These are phyloP conservation scores for Amanita rimosa DNA, from an alignment of 768 basidiomycete species.

Conservation along the genomic window DNA sequence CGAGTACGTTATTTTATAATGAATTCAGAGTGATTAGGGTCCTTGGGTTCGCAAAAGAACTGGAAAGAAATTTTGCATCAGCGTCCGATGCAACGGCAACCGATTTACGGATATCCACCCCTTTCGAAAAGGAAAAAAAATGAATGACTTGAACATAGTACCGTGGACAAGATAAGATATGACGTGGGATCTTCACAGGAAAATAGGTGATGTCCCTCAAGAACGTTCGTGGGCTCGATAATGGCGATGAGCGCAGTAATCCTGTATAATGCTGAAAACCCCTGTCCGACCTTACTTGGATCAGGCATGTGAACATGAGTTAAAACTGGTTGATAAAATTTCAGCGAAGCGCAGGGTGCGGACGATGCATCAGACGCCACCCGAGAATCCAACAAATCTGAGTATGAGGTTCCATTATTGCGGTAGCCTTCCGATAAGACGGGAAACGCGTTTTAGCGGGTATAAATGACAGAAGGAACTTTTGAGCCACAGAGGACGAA, in stretches of 20 bases:
- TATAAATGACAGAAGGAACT: conserved; percentile 9
- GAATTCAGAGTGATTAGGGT: conserved; percentile 12
- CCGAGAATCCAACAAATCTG: too few species aligned
- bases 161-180: conserved; percentile 12
- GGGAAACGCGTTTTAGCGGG: conserved; percentile 8
- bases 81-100: neutral
- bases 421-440: too few species aligned
- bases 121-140: too few species aligned
- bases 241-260: conserved; percentile 14
- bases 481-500: too few species aligned
- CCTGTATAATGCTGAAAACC: conserved; percentile 12
- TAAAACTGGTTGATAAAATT: conserved; percentile 7
- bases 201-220: conserved; percentile 10
- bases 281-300: conserved; percentile 9
- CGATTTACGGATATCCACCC: neutral
- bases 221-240: conserved; percentile 10
- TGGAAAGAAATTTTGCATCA: neutral
- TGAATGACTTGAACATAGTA: neutral
- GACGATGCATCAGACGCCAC: too few species aligned
- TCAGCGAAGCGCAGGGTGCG: too few species aligned
- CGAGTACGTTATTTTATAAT: conserved; percentile 23
- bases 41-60: neutral
- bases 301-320: conserved; percentile 10
- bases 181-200: conserved; percentile 9
- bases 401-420: too few species aligned